Evolutionary conservation across 129 eudicot species (phyloP).

Genomic region (Pittosporum tobira): DNA sequence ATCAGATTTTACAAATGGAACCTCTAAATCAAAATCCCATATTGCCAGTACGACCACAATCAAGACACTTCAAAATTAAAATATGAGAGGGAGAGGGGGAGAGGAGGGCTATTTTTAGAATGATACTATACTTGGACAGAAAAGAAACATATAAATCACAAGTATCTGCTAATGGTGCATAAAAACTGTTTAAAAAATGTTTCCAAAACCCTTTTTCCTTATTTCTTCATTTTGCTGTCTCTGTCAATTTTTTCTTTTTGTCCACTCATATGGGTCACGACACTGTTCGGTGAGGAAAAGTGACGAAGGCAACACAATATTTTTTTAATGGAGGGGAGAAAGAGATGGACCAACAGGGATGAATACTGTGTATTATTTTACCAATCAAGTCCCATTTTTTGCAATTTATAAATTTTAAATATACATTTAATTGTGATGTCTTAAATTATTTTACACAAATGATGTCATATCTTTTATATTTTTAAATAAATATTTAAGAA

Average conservation of each 20-base stretch:
- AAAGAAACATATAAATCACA: not conserved
- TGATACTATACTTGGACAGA: not conserved
- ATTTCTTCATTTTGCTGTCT: conserved; percentile 18
- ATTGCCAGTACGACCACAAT: not conserved
- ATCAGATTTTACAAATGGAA: not conserved
- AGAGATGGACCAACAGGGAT: not conserved
- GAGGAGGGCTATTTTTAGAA: conserved; percentile 5
- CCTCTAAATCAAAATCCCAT: not conserved
- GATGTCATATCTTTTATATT: too few species aligned
- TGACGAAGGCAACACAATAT: too few species aligned
- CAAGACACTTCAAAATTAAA: not conserved
- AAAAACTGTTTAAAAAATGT: not conserved
- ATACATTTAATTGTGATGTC: too few species aligned
- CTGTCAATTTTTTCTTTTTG: conserved; percentile 2
- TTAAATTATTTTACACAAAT: too few species aligned
- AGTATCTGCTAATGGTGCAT: not conserved
- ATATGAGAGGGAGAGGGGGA: conserved; percentile 12
- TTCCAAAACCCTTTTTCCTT: conserved; percentile 2
- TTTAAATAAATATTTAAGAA: too few species aligned
- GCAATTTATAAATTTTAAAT: too few species aligned
- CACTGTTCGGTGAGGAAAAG: not conserved
- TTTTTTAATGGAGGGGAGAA: too few species aligned
- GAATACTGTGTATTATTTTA: too few species aligned
- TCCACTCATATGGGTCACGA: conserved; percentile 7
- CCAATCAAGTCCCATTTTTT: too few species aligned